Base-by-base conservation (phyloP, 2,329 filamentous ascomycete genomes). In the Venturia asperata region DNA sequence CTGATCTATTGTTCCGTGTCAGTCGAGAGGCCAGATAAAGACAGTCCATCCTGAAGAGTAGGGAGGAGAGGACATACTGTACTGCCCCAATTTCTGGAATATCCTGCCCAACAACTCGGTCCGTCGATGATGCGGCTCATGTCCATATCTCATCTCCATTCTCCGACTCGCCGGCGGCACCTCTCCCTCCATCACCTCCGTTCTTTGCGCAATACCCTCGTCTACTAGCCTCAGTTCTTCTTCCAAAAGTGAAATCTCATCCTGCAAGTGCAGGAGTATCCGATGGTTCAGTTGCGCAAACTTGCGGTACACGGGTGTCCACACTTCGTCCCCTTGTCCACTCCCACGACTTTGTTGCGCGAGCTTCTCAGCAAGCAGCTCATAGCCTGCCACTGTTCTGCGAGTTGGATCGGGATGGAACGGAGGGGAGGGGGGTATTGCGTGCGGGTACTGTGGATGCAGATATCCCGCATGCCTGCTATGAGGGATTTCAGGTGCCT, bases 281-380 rank as follows among this genome's bases (percentile, higher is more conserved):
- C 92, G 87, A 73, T 96, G 91, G 70, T 94, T 92, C 21, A 96
- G 78, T 13, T 85, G 82, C 72, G 90, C 87, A 71, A 97, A 97
- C 65, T 87, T 87, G 55, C 92, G 85, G 74, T 96, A 96, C 66
- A 96, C 83, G 0, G 91, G 90, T 42, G 34, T 37, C 27, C 47
- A 39, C 11, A 15, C 37, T n/a, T 61, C 34, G 6, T 27, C 37
- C n/a, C 42, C 43, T 21, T 6, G 6, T 24, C n/a, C 24, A 24
- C 19, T 21, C 19, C 21, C 43, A 37, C 30, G 41, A n/a, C 27
- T 34, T 15, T 55, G 27, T 21, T 39, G 24, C 3, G 52, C 58
- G 62, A 77, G 70, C 66, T 75, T 75, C 55, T 71, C 69, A 15
- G 76, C 76, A 37, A 77, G 68, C 42, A 74, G 68, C 66, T 77